Conservation (phyloP, 2,329 filamentous ascomycete species). For the Fusarium sacchari region DNA sequence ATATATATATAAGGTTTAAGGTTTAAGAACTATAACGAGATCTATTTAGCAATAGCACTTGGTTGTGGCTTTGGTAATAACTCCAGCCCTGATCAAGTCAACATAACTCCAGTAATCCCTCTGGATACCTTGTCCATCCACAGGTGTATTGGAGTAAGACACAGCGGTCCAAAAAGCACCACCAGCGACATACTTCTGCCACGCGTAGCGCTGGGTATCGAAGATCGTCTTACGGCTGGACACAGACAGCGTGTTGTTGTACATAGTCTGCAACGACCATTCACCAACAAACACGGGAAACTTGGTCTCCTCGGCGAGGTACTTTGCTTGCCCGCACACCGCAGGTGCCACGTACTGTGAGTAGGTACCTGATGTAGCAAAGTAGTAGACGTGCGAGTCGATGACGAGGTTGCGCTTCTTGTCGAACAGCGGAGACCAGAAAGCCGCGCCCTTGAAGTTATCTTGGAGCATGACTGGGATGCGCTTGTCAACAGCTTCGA, state of each 20-base stretch:
- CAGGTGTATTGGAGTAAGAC: background rate
- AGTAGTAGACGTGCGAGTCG: background rate
- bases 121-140: background rate
- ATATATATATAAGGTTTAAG: too few species aligned
- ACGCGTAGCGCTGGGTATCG: background rate
- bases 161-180: background rate
- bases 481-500: background rate
- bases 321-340: background rate
- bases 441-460: background rate
- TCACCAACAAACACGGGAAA: background rate
- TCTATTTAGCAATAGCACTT: constrained; percentile 1
- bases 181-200: background rate
- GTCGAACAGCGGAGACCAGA: background rate
- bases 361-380: background rate
- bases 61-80: background rate
- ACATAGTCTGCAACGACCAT: background rate
- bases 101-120: constrained; percentile 4
- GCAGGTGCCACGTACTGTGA: background rate
- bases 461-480: background rate
- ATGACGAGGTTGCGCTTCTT: background rate
- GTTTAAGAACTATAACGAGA: too few species aligned
- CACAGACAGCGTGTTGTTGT: background rate
- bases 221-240: background rate
- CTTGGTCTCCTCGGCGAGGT: background rate
- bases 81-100: background rate